These are phyloP conservation scores for Microcyclosporella mali DNA, from an alignment of 2,329 filamentous ascomycete species.

Conservation along the genomic window DNA sequence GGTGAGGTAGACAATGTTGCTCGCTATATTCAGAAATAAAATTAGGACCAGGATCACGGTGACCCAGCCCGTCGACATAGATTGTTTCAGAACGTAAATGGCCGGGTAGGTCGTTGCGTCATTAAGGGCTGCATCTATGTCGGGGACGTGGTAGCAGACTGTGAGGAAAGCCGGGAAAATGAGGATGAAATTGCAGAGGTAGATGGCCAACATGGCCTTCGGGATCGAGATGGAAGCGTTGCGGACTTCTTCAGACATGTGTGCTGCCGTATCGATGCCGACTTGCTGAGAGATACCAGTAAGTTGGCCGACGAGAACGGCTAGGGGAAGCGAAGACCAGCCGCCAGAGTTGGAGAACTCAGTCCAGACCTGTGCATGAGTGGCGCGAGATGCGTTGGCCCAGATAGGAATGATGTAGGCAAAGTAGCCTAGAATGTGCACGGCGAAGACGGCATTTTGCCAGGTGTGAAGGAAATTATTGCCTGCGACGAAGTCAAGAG, in stretches of 20 bases:
- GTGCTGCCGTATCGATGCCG: constrained; percentile 22
- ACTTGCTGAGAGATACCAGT: constrained; percentile 17
- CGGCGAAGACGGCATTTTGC: constrained; percentile 43
- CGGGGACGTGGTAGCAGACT: too few relatives aligned
- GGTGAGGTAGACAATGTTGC: constrained; percentile 35
- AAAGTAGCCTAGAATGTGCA: constrained; percentile 50
- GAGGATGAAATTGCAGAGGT: constrained; percentile 23
- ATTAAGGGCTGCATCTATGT: too few relatives aligned
- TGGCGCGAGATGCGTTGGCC: constrained; percentile 37
- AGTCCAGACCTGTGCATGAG: constrained; percentile 41
- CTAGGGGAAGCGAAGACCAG: constrained; percentile 37
- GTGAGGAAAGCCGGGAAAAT: constrained; percentile 32
- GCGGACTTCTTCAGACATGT: constrained; percentile 27
- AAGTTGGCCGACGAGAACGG: constrained; percentile 40
- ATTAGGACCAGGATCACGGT: constrained; percentile 29
- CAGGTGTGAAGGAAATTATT: too few relatives aligned
- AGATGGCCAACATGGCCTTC: constrained; percentile 18
- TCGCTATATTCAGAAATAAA: constrained; percentile 29
- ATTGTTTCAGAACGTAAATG: too few relatives aligned
- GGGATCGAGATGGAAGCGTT: constrained; percentile 22
- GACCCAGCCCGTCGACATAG: too few relatives aligned
- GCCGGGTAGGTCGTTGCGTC: too few relatives aligned
- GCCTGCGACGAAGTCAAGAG: too few relatives aligned
- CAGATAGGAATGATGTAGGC: constrained; percentile 46
- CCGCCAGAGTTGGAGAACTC: constrained; percentile 43